These are phyloP conservation scores for Beauveria scarabaeidicola DNA, from an alignment of 2,329 filamentous ascomycete genomes.

Conservation along the genomic window DNA sequence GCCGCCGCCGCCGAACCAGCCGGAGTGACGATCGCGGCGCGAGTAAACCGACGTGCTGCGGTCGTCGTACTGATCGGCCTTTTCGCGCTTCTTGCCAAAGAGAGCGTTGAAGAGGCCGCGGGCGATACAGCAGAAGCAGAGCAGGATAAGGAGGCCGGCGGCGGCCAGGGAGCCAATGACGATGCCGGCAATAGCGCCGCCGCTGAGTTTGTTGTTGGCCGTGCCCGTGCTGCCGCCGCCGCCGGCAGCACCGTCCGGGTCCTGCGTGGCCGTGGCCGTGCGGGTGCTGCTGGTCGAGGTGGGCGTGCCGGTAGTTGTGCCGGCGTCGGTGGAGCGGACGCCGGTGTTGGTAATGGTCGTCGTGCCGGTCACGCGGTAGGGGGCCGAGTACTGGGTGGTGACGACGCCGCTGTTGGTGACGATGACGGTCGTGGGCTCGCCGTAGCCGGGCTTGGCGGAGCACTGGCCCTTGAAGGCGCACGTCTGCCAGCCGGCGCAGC, in stretches of 20 bases:
- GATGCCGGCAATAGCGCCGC: slow-evolving; percentile 71
- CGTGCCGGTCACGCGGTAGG: slow-evolving; percentile 45
- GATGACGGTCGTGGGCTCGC: slow-evolving; percentile 32
- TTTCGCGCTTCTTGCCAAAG: slow-evolving; percentile 50
- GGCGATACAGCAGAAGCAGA: slow-evolving; percentile 68
- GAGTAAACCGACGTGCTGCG: slow-evolving; percentile 42
- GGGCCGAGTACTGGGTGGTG: slow-evolving; percentile 46
- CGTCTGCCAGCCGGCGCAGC: slow-evolving; percentile 62
- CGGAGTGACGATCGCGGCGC: slow-evolving; percentile 44
- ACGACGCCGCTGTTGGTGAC: slow-evolving; percentile 38
- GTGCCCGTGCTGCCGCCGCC: slow-evolving; percentile 29
- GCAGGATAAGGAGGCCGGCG: slow-evolving; percentile 55
- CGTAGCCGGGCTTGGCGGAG: slow-evolving; percentile 41
- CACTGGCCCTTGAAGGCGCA: slow-evolving; percentile 55
- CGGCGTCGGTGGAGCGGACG: slow-evolving; percentile 36
- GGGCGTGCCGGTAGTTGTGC: slow-evolving; percentile 35
- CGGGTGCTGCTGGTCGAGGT: slow-evolving; percentile 32
- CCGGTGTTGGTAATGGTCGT: slow-evolving; percentile 47
- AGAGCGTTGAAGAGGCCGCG: slow-evolving; percentile 54
- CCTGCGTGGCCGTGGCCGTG: slow-evolving; percentile 33
- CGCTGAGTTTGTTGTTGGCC: slow-evolving; percentile 44
- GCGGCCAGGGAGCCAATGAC: slow-evolving; percentile 66
- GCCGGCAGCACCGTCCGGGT: slow-evolving; percentile 21
- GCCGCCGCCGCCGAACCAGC: slow-evolving; percentile 46
- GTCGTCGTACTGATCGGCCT: slow-evolving; percentile 55